Evolutionary conservation across 2,329 filamentous ascomycete species (phyloP).

Genomic region (Neofusicoccum sp.): DNA sequence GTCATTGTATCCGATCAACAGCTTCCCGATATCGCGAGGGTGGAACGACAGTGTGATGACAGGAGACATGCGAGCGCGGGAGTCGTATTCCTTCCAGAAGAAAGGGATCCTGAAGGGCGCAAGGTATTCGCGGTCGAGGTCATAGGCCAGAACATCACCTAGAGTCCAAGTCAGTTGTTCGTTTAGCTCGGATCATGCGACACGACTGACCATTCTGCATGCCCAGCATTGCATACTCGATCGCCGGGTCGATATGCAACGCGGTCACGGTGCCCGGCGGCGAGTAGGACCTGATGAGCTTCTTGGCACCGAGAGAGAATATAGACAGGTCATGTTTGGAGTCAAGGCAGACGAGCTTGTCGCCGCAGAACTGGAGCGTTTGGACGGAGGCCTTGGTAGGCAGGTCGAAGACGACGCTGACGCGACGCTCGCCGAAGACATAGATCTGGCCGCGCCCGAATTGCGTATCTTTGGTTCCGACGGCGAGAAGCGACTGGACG

Average conservation of each 20-base stretch:
- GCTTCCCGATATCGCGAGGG: constrained; percentile 86
- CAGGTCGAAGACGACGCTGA: constrained; percentile 74
- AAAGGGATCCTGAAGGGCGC: constrained; percentile 83
- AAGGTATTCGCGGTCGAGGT: constrained; percentile 78
- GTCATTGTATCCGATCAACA: constrained; percentile 87
- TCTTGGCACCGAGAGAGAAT: constrained; percentile 76
- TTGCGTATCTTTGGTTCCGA: constrained; percentile 85
- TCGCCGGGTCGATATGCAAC: constrained; percentile 80
- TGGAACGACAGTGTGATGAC: constrained; percentile 83
- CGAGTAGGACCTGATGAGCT: constrained; percentile 68
- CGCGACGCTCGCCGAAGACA: constrained; percentile 79
- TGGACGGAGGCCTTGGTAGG: constrained; percentile 74
- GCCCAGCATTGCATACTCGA: constrained; percentile 92
- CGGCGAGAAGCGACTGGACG: constrained; percentile 86
- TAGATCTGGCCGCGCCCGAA: constrained; percentile 88
- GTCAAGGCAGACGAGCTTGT: constrained; percentile 84
- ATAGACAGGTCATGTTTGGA: constrained; percentile 82
- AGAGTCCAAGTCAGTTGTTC: constrained; percentile 14
- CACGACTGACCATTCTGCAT: constrained; percentile 63
- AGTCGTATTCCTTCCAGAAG: constrained; percentile 76
- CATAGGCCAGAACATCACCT: constrained; percentile 88
- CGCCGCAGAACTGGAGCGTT: constrained; percentile 79
- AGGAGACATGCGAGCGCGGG: constrained; percentile 64
- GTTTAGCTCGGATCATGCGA: background rate
- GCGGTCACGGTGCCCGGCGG: constrained; percentile 76